Conservation (phyloP, 306 rosid species). For the Cucumis hystrix region DNA sequence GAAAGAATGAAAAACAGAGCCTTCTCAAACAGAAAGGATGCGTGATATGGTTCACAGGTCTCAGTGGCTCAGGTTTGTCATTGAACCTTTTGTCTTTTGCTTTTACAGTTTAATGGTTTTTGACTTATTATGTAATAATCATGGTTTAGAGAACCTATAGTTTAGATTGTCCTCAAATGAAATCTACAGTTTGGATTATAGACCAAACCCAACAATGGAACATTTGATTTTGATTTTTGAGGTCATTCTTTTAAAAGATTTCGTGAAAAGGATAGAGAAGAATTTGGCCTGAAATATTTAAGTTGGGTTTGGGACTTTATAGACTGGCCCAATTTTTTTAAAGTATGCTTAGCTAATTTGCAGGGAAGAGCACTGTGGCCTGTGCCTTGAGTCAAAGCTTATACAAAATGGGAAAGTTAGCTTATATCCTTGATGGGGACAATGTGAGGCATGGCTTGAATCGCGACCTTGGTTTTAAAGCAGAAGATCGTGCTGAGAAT, state of each 20-base stretch:
- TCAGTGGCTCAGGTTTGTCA: conserved; percentile 59
- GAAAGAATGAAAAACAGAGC: conserved; percentile 35
- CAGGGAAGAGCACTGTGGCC: conserved; percentile 94
- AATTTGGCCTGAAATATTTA: background rate
- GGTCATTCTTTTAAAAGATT: background rate
- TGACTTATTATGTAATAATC: background rate
- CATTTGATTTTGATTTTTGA: background rate
- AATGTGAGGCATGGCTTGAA: conserved; percentile 92
- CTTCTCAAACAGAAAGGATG: conserved; percentile 60
- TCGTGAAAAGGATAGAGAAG: background rate
- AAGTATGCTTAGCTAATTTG: conserved; percentile 9
- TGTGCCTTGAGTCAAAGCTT: conserved; percentile 76
- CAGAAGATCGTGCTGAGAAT: conserved; percentile 98
- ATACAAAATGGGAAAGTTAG: conserved; percentile 55
- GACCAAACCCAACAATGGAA: background rate
- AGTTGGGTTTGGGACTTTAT: background rate
- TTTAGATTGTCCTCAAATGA: background rate
- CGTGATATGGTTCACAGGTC: conserved; percentile 70
- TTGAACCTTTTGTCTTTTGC: background rate
- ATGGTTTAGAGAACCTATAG: background rate
- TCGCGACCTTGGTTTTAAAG: conserved; percentile 71
- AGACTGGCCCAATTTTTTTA: background rate
- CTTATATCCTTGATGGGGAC: conserved; percentile 89
- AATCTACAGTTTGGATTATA: background rate
- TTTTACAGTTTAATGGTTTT: background rate